Percentiles rank a stretch among this genome's conserved stretches.
Conservation (phyloP, 1,284 basidiomycete genomes). For the Boletus mariae region DNA sequence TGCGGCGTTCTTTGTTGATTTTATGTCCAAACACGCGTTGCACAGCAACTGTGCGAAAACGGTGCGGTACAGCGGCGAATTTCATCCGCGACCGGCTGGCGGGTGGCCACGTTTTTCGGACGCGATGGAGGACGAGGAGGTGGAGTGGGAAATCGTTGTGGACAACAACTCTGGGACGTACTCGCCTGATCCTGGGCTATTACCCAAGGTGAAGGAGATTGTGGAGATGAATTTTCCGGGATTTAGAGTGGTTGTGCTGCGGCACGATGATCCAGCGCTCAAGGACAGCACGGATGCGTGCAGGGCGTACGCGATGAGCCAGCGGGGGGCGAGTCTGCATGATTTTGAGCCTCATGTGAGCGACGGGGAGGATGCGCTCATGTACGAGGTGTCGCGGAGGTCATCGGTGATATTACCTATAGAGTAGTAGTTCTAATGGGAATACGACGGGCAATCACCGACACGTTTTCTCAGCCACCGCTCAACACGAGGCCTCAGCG, state of each 20-base stretch:
- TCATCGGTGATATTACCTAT: neutral
- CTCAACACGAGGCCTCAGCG: constrained; percentile 30
- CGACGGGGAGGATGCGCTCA: constrained; percentile 52
- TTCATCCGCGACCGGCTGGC: constrained; percentile 67
- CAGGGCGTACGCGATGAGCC: constrained; percentile 55
- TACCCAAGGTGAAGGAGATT: constrained; percentile 52
- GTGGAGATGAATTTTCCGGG: constrained; percentile 70
- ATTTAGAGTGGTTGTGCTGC: constrained; percentile 52
- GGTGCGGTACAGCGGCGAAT: constrained; percentile 73
- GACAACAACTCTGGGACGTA: constrained; percentile 80
- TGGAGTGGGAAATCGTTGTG: constrained; percentile 69
- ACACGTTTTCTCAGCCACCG: constrained; percentile 37
- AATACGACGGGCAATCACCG: constrained; percentile 29
- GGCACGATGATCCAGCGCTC: constrained; percentile 57
- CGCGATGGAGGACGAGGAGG: constrained; percentile 45
- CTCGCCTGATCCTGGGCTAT: constrained; percentile 55
- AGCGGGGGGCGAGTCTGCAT: constrained; percentile 51
- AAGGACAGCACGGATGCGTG: constrained; percentile 60
- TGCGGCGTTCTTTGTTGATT: constrained; percentile 77
- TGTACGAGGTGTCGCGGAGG: constrained; percentile 23
- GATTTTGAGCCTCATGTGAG: constrained; percentile 60
- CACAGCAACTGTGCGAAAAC: constrained; percentile 51
- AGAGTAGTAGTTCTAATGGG: constrained; percentile 13
- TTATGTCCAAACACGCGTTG: constrained; percentile 68
- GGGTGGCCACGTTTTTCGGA: constrained; percentile 66